phyloP scores from a whole-genome alignment of 2,329 filamentous ascomycete species.

The Aspergillus oerlinghausenensis region DNA sequence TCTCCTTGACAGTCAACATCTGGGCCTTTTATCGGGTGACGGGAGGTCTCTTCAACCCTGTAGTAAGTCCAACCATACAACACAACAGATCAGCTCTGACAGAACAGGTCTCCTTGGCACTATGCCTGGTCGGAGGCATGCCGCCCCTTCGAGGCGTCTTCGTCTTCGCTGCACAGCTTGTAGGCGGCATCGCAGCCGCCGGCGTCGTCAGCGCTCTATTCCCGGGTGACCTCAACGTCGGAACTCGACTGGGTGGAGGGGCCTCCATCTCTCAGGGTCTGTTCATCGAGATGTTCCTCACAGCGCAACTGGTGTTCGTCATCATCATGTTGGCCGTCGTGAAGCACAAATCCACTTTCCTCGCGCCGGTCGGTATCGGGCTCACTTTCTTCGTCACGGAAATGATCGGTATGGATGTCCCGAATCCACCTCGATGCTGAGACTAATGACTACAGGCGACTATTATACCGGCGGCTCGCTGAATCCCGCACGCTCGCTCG shows the following conservation, averaged over 20 bases:
- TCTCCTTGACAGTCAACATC: conserved; percentile 49
- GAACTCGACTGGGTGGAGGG: conserved; percentile 52
- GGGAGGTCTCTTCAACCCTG: conserved; percentile 50
- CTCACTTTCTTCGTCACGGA: conserved; percentile 63
- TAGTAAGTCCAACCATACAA: conserved; percentile 25
- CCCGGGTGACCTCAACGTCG: conserved; percentile 53
- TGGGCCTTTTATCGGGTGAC: conserved; percentile 53
- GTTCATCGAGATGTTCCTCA: conserved; percentile 65
- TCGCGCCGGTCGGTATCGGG: conserved; percentile 69
- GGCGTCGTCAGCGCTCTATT: conserved; percentile 55
- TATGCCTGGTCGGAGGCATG: conserved; percentile 56
- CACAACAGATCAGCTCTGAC: background rate
- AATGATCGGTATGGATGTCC: conserved; percentile 37
- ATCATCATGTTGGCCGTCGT: conserved; percentile 68
- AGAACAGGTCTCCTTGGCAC: conserved; percentile 51
- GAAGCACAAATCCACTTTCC: conserved; percentile 67
- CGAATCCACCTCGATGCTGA: background rate
- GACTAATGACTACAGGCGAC: conserved; percentile 28
- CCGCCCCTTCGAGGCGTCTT: conserved; percentile 49
- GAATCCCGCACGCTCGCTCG: conserved; percentile 47
- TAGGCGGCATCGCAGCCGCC: conserved; percentile 56
- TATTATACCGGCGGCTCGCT: conserved; percentile 47
- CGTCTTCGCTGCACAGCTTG: conserved; percentile 54
- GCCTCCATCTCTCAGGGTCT: conserved; percentile 54
- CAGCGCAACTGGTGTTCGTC: conserved; percentile 58